Evolutionary conservation across 768 basidiomycete species (phyloP).

Genomic region (Cystobasidiopsis lactophilus): DNA sequence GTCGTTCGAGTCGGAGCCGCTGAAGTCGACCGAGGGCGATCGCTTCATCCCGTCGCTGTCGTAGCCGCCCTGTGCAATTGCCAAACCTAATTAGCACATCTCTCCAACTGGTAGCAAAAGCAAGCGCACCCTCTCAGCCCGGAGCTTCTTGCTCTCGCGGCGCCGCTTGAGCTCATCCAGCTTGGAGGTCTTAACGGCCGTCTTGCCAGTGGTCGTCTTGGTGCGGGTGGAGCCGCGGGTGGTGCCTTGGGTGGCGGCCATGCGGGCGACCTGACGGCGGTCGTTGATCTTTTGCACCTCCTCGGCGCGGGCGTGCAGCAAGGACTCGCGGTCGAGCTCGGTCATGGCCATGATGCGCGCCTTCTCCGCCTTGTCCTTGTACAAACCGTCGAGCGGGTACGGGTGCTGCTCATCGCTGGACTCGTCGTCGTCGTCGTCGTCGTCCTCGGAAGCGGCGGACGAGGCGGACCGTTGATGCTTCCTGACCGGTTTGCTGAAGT

Average conservation of each 20-base stretch:
- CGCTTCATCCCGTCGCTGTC: background rate
- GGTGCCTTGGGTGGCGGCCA: background rate
- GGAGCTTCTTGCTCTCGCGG: slow-evolving; percentile 4
- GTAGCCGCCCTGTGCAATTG: background rate
- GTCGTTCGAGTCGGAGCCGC: background rate
- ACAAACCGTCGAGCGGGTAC: slow-evolving; percentile 9
- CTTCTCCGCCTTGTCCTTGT: slow-evolving; percentile 3
- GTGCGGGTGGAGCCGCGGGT: background rate
- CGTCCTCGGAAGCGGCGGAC: background rate
- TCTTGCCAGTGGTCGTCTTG: background rate
- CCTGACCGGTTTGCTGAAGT: background rate
- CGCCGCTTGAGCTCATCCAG: slow-evolving; percentile 10
- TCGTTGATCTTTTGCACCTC: slow-evolving; percentile 2
- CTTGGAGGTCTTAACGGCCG: background rate
- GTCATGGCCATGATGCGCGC: slow-evolving; percentile 1
- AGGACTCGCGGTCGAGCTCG: slow-evolving; percentile 8
- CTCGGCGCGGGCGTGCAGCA: slow-evolving; percentile 3
- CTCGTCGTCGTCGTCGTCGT: background rate
- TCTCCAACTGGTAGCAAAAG: background rate
- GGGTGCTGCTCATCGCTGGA: background rate
- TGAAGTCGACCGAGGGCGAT: background rate
- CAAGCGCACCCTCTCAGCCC: slow-evolving; percentile 1
- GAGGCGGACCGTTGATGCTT: background rate
- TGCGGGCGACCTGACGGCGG: background rate
- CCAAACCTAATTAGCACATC: background rate